Percentiles rank a stretch among this genome's conserved stretches.
These are phyloP conservation scores for Eucalyptus curtisii DNA, from an alignment of 345 rosid species.

Conservation along the genomic window DNA sequence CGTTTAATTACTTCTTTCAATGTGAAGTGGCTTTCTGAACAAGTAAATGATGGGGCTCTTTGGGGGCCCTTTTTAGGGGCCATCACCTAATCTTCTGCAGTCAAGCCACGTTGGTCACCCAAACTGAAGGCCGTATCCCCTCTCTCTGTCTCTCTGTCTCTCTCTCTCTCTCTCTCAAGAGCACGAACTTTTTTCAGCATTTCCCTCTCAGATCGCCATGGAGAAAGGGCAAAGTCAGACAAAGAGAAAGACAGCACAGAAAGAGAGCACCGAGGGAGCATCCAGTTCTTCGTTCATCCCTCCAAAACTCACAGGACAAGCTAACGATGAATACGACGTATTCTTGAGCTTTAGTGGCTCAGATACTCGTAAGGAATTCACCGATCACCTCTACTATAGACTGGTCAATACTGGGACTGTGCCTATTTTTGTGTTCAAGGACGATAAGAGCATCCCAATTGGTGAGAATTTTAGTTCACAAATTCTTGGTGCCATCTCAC, in stretches of 20 bases:
- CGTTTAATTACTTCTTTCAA: background rate
- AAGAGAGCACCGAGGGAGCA: background rate
- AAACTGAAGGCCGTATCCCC: no score
- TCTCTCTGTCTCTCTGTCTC: no score
- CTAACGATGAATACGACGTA: background rate
- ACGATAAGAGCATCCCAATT: background rate
- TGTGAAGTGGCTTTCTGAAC: no score
- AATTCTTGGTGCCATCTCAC: background rate
- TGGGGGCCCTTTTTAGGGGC: no score
- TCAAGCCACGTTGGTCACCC: no score
- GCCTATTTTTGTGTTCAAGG: background rate
- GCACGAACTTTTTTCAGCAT: no score
- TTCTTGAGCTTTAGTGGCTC: constrained; percentile 1
- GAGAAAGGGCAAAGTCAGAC: no score
- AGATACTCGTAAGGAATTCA: background rate
- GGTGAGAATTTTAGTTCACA: background rate
- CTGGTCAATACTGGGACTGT: background rate
- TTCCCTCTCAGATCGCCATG: no score
- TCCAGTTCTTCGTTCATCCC: rapidly evolving
- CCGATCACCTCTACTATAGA: background rate
- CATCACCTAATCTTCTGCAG: no score
- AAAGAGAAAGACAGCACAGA: no score
- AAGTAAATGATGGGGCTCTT: no score
- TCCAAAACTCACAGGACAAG: background rate
- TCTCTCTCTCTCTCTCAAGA: no score